Base-by-base conservation (phyloP, 2,329 filamentous ascomycete species). In the Xylariaceae sp. region DNA sequence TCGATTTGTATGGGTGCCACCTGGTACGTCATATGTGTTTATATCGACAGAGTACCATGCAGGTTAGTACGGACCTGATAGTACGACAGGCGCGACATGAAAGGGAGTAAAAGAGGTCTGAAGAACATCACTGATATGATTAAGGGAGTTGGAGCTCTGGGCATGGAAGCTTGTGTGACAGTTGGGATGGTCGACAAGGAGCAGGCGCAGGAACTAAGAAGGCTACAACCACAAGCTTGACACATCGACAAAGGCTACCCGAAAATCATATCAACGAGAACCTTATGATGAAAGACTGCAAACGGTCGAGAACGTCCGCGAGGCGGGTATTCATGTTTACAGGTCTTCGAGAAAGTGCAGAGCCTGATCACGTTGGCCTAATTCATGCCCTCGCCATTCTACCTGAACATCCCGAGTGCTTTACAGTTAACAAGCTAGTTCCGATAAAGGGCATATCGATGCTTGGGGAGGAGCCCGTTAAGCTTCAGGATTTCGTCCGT, bases 1-100 rank as follows among this genome's bases (percentile, higher is more conserved):
- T 9, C 83, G 91, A 2, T 96, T 96, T 96, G 91, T 74, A 96
- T 96, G 90, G 91, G 91, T 9, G 91, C 91, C 3, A 91, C 91
- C 0, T 96, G 22, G 22, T 28, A 28, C 22, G 22, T 28, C 4
- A 7, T 28, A 4, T 28, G 22, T 7, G 22, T 28, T 28, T 28
- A 5, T 28, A 28, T 7, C 7, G 4, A 28, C 7, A 28, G 4
- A 7, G 22, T 4, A 28, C 4, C 7, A 28, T 28, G 22, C 22
- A 7, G 22, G 4, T 7, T 7, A 28, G 22, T 28, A 28, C 22
- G 4, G 22, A 28, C 22, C 22, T 28, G 22, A 28, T 28, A 28
- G 7, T 7, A 28, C 22, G 4, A 28, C 7, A 28, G 91, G 91
- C 79, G 91, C 36, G 91, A 96, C 71, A 96, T 96, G 91, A 86